Evolutionary conservation across 2,329 filamentous ascomycete genomes (phyloP).

Genomic region (Calonectria hawksworthii): DNA sequence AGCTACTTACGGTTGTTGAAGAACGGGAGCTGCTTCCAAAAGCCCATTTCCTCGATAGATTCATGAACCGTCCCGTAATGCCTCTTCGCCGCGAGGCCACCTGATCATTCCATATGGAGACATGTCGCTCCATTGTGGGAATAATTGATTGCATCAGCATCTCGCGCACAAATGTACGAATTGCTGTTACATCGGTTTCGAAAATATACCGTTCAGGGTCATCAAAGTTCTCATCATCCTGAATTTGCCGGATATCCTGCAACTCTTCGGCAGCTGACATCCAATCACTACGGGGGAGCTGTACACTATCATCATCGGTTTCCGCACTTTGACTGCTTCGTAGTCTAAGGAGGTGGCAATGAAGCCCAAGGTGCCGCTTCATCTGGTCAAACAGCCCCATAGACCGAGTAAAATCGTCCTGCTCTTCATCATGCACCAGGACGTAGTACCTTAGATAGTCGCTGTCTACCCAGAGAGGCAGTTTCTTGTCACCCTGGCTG

Average conservation of each 20-base stretch:
- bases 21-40: constrained; percentile 79
- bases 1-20: constrained; percentile 65
- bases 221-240: constrained; percentile 77
- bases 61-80: constrained; percentile 93
- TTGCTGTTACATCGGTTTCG: constrained; percentile 90
- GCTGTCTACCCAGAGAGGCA: constrained; percentile 89
- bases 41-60: constrained; percentile 90
- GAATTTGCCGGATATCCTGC: constrained; percentile 77
- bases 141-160: constrained; percentile 96
- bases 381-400: constrained; percentile 96
- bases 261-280: constrained; percentile 89
- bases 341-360: constrained; percentile 91
- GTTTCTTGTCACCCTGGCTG: constrained; percentile 78
- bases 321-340: constrained; percentile 88
- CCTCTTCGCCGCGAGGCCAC: constrained; percentile 91
- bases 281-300: constrained; percentile 88
- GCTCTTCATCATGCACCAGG: constrained; percentile 95
- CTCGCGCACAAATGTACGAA: constrained; percentile 91
- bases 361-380: constrained; percentile 97
- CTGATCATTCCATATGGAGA: constrained; percentile 96
- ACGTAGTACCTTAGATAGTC: constrained; percentile 98
- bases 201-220: constrained; percentile 85
- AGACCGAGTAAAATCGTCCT: constrained; percentile 91
- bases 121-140: constrained; percentile 94
- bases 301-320: constrained; percentile 91